Percentiles rank a stretch among this genome's conserved stretches.
These are phyloP conservation scores for Tanacetum coccineum DNA, from an alignment of 129 eudicot species.

Conservation along the genomic window DNA sequence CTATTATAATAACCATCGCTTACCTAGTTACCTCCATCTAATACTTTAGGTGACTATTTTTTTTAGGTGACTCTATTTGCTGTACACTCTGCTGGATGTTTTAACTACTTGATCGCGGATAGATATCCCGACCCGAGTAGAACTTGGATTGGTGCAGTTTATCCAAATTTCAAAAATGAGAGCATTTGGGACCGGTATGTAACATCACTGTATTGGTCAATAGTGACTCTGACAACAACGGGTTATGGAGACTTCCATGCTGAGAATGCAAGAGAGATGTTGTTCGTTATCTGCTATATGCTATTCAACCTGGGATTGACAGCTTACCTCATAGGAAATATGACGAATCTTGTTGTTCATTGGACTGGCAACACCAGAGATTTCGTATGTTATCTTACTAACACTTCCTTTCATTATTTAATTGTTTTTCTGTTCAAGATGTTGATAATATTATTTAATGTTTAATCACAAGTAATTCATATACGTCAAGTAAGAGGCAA, in stretches of 20 bases:
- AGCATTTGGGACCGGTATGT: conserved; percentile 77
- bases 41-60: conserved; percentile 57
- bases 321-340: conserved; percentile 91
- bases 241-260: conserved; percentile 98
- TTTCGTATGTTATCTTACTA: conserved; percentile 53
- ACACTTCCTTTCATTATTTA: conserved; percentile 12
- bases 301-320: conserved; percentile 86
- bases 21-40: conserved; percentile 8
- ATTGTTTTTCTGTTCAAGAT: conserved; percentile 12
- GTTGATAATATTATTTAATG: not conserved
- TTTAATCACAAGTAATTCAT: not conserved
- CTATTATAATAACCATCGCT: conserved; percentile 10
- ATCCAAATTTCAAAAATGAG: conserved; percentile 56
- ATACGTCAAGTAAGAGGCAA: conserved; percentile 11
- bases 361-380: conserved; percentile 88
- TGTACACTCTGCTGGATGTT: conserved; percentile 93
- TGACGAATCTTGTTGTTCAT: conserved; percentile 94
- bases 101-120: conserved; percentile 83
- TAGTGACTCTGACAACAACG: conserved; percentile 83
- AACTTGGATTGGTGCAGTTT: conserved; percentile 93
- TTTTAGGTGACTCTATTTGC: conserved; percentile 84
- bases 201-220: conserved; percentile 84
- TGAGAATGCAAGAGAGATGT: conserved; percentile 78
- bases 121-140: conserved; percentile 68
- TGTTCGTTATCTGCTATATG: conserved; percentile 78